Conservation (phyloP, 2,329 filamentous ascomycete species). For the Ramularia collo-cygni region DNA sequence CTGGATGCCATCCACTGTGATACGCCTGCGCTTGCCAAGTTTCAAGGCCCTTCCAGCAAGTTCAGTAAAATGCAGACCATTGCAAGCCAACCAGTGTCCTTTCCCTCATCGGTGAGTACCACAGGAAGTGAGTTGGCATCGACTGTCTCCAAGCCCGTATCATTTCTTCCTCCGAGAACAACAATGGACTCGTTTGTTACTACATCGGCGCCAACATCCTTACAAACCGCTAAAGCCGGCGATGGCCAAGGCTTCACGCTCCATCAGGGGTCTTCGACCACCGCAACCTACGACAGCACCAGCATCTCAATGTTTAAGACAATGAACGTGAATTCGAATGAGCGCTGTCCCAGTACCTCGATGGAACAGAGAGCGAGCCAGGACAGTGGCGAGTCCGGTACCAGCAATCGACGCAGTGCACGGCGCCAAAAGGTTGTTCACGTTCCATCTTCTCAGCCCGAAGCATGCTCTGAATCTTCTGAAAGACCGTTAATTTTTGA, state of each 20-base stretch:
- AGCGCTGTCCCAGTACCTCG: no score
- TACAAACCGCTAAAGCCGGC: conserved; percentile 11
- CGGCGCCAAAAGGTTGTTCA: background rate
- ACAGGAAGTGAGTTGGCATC: background rate
- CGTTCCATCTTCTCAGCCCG: no score
- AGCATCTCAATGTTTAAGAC: background rate
- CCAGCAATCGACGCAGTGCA: conserved; percentile 1
- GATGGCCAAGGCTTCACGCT: conserved; percentile 11
- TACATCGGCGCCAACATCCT: conserved; percentile 15
- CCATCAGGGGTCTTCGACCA: conserved; percentile 8
- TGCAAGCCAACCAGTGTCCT: conserved; percentile 2
- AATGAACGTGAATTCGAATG: background rate
- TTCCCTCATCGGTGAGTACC: conserved; percentile 3
- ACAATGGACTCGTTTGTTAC: conserved; percentile 19
- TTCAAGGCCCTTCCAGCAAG: background rate
- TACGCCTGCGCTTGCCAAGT: background rate
- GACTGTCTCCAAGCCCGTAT: conserved; percentile 6
- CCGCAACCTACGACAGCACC: conserved; percentile 1
- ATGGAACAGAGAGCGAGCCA: no score
- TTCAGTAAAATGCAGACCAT: conserved; percentile 8
- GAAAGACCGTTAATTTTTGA: background rate
- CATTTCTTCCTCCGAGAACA: conserved; percentile 12
- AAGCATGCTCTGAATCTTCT: no score
- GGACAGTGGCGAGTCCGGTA: no score
- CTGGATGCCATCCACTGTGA: no score